Conservation (phyloP, 1,139 yeast genomes). For the Debaryomyces coudertii region DNA sequence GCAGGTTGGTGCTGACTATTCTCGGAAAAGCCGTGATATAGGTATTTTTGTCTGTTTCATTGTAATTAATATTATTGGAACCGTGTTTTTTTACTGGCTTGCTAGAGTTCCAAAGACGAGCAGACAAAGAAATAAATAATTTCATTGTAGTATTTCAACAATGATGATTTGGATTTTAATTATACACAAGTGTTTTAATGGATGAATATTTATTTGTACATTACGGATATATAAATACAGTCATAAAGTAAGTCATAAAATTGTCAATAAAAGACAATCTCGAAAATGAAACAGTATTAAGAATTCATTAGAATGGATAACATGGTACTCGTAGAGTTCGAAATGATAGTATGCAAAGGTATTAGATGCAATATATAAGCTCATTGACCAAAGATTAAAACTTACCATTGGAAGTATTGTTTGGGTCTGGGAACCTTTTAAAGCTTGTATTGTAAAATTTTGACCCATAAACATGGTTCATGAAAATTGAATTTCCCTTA, state of each 20-base stretch:
- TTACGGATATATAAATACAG: background rate
- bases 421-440: slow-evolving; percentile 10
- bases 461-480: slow-evolving; percentile 14
- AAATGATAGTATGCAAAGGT: background rate
- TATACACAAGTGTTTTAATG: background rate
- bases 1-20: slow-evolving; percentile 19
- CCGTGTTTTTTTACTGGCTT: slow-evolving; percentile 63
- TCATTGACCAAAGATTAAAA: background rate
- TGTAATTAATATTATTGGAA: slow-evolving; percentile 44
- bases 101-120: slow-evolving; percentile 62
- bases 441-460: slow-evolving; percentile 14
- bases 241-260: background rate
- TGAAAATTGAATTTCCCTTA: slow-evolving; percentile 12
- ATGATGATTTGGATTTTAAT: background rate
- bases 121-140: slow-evolving; percentile 24
- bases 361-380: background rate
- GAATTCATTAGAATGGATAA: background rate
- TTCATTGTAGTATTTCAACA: background rate
- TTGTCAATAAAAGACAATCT: background rate
- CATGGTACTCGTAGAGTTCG: background rate
- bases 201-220: background rate
- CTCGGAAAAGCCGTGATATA: slow-evolving; percentile 55
- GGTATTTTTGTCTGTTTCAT: slow-evolving; percentile 54
- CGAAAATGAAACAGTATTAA: background rate
- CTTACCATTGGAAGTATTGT: background rate